Evolutionary conservation across 2,329 filamentous ascomycete genomes (phyloP).

Genomic region (Bisporella sp.): DNA sequence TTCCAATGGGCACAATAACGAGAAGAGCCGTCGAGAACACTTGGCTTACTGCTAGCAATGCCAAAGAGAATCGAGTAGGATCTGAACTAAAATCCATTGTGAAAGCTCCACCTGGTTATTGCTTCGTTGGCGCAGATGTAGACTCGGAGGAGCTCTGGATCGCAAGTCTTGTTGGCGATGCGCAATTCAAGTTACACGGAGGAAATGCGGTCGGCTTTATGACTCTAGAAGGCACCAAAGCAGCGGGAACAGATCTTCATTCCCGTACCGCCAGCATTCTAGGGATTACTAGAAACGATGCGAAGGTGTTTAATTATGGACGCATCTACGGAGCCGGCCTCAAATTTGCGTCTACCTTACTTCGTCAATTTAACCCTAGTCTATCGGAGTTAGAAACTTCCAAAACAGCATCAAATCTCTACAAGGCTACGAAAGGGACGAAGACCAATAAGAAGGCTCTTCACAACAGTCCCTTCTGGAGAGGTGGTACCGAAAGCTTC

Average conservation of each 20-base stretch:
- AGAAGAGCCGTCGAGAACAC: slow-evolving; percentile 93
- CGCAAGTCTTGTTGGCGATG: slow-evolving; percentile 87
- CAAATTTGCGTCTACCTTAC: slow-evolving; percentile 82
- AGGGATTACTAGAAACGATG: slow-evolving; percentile 89
- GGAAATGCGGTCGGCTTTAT: slow-evolving; percentile 98
- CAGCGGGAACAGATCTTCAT: slow-evolving; percentile 87
- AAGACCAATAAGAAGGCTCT: slow-evolving; percentile 72
- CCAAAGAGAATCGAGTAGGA: slow-evolving; percentile 90
- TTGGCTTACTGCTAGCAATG: slow-evolving; percentile 96
- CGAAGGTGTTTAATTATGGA: slow-evolving; percentile 98
- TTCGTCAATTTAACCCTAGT: slow-evolving; percentile 87
- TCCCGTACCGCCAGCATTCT: slow-evolving; percentile 88
- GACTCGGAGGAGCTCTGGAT: slow-evolving; percentile 99
- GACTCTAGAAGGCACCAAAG: slow-evolving; percentile 94
- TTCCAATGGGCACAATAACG: slow-evolving; percentile 97
- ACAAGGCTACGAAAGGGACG: slow-evolving; percentile 82
- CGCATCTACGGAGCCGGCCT: slow-evolving; percentile 97
- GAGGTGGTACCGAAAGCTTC: slow-evolving; percentile 92
- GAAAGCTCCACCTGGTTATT: slow-evolving; percentile 81
- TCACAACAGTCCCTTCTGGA: slow-evolving; percentile 77
- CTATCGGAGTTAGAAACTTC: slow-evolving; percentile 74
- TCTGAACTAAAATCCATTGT: slow-evolving; percentile 98
- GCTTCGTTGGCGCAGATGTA: slow-evolving; percentile 93
- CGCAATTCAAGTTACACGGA: slow-evolving; percentile 89
- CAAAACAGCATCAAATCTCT: slow-evolving; percentile 71